Conservation (phyloP, 371 early-diverging fungal genomes). For the Rhizopus stolonifer region DNA sequence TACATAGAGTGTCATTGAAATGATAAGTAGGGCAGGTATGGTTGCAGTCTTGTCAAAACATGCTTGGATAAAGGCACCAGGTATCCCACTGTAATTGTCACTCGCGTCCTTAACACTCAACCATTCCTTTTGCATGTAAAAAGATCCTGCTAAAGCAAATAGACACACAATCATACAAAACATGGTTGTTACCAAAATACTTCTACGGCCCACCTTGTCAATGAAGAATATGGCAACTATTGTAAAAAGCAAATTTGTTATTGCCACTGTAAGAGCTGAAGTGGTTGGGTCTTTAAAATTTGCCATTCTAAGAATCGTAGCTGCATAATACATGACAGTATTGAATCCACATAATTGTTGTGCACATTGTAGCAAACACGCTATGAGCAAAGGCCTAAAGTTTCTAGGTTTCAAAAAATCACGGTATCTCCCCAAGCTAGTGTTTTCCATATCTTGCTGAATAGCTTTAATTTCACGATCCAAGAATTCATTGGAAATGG, state of each 20-base stretch:
- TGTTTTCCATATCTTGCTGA: conserved; percentile 40
- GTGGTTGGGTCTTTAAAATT: conserved; percentile 55
- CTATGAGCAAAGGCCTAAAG: conserved; percentile 56
- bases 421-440: conserved; percentile 42
- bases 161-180: conserved; percentile 53
- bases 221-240: conserved; percentile 54
- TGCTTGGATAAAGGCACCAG: too few species aligned
- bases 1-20: conserved; percentile 49
- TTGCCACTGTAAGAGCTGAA: conserved; percentile 55
- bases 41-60: conserved; percentile 52
- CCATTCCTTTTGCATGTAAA: too few species aligned
- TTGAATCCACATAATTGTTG: conserved; percentile 73
- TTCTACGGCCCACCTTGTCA: conserved; percentile 55
- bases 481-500: conserved; percentile 45
- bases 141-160: conserved; percentile 47
- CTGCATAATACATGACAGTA: conserved; percentile 71
- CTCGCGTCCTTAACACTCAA: too few species aligned
- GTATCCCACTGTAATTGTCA: too few species aligned
- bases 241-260: conserved; percentile 55
- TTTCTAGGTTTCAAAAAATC: conserved; percentile 52
- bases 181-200: conserved; percentile 55
- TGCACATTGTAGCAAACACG: conserved; percentile 57
- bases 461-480: conserved; percentile 48
- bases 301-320: conserved; percentile 61
- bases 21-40: conserved; percentile 28